phyloP scores from a whole-genome alignment of 805 yeast genomes.

The Myxozyma neglecta region DNA sequence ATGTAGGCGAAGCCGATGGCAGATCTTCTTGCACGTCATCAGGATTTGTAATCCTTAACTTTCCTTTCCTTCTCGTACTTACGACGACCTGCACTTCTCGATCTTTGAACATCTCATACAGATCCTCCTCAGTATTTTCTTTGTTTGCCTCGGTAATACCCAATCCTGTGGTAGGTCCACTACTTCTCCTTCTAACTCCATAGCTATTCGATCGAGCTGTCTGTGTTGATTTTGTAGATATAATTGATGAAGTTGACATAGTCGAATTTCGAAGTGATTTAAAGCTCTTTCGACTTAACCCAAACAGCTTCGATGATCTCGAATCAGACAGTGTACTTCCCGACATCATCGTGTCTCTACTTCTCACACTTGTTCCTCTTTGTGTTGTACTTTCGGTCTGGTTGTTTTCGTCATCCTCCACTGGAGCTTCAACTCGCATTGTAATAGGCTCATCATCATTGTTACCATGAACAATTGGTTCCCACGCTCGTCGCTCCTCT shows the following conservation, averaged over 20 bases:
- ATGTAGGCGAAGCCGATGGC: no score
- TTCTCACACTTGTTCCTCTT: not conserved
- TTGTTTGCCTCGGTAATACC: not conserved
- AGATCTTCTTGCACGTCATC: slow-evolving; percentile 38
- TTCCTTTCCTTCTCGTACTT: slow-evolving; percentile 61
- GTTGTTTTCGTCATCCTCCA: not conserved
- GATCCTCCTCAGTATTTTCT: slow-evolving; percentile 24
- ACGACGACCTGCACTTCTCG: slow-evolving; percentile 73
- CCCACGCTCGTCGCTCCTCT: slow-evolving; percentile 19
- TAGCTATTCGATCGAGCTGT: slow-evolving; percentile 1
- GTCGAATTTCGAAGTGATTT: not conserved
- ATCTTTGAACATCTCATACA: slow-evolving; percentile 43
- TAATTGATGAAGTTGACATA: slow-evolving; percentile 3
- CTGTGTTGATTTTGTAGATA: not conserved
- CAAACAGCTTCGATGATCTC: slow-evolving; percentile 1
- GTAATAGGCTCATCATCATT: not conserved
- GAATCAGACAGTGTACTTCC: not conserved
- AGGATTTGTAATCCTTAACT: slow-evolving; percentile 63
- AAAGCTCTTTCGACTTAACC: slow-evolving; percentile 6
- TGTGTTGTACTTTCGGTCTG: not conserved
- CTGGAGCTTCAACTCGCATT: slow-evolving; percentile 3
- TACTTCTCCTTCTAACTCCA: slow-evolving; percentile 17
- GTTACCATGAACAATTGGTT: slow-evolving; percentile 4
- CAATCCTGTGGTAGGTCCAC: slow-evolving; percentile 17
- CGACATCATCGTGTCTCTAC: not conserved